Percentiles rank a stretch among this genome's conserved stretches.
Conservation (phyloP, 495 filamentous ascomycete genomes). For the Viridothelium virens region DNA sequence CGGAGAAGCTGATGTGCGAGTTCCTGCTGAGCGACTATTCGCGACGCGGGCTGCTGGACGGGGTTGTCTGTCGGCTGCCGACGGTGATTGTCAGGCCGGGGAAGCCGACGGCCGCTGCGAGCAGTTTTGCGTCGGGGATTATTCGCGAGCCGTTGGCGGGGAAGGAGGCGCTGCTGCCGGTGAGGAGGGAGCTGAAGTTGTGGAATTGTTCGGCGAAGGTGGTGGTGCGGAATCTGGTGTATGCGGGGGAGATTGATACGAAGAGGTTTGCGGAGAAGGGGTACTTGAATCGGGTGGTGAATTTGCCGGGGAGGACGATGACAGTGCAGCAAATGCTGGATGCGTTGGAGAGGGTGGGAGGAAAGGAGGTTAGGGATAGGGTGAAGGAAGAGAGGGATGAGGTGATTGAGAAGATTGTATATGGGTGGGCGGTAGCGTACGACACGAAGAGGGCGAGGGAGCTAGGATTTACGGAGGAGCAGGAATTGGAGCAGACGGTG, state of each 20-base stretch:
- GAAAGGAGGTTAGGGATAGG: slow-evolving; percentile 55
- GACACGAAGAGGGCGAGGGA: slow-evolving; percentile 38
- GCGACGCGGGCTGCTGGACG: slow-evolving; percentile 61
- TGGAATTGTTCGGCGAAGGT: slow-evolving; percentile 64
- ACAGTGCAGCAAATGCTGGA: slow-evolving; percentile 69
- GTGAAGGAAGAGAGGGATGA: slow-evolving; percentile 61
- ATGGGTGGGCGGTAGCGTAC: slow-evolving; percentile 65
- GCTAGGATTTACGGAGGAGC: slow-evolving; percentile 26
- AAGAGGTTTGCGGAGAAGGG: neutral
- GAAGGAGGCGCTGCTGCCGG: slow-evolving; percentile 56
- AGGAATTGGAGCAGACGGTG: slow-evolving; percentile 26
- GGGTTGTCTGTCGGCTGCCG: slow-evolving; percentile 59
- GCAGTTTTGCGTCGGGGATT: slow-evolving; percentile 66
- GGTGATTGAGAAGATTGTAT: slow-evolving; percentile 58
- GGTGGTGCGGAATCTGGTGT: slow-evolving; percentile 62
- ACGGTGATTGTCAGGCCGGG: slow-evolving; percentile 70
- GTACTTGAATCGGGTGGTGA: slow-evolving; percentile 53
- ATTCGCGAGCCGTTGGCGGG: slow-evolving; percentile 59
- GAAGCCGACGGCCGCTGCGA: slow-evolving; percentile 65
- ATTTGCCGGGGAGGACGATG: slow-evolving; percentile 65
- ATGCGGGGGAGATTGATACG: slow-evolving; percentile 40
- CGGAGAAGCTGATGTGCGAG: slow-evolving; percentile 73
- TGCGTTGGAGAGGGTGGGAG: slow-evolving; percentile 60
- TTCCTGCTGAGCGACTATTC: slow-evolving; percentile 68
- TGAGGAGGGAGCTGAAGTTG: slow-evolving; percentile 46